phyloP scores from a whole-genome alignment of 2,329 filamentous ascomycete genomes.

The Pseudogymnoascus sp. region DNA sequence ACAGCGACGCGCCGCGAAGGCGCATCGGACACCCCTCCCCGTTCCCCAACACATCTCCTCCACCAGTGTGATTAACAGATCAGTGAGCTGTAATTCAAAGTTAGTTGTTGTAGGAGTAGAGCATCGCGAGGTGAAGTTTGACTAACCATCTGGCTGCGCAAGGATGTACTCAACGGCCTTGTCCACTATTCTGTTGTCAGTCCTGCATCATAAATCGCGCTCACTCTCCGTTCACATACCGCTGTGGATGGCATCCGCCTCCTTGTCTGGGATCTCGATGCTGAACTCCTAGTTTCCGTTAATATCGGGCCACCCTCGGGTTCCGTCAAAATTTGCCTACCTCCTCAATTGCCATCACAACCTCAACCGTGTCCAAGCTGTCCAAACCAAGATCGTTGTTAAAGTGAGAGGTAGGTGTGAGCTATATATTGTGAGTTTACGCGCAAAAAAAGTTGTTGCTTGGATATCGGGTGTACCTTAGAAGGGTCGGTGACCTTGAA shows the following conservation, averaged over 20 bases:
- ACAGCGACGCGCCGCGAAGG: conserved; percentile 15
- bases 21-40: conserved; percentile 9
- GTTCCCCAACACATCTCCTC: conserved; percentile 10
- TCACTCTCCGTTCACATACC: conserved; percentile 41
- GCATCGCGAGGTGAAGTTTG: neutral
- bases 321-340: neutral
- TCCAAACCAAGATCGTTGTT: conserved; percentile 94
- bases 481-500: conserved; percentile 56
- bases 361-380: conserved; percentile 96
- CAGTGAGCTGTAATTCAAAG: conserved; percentile 24
- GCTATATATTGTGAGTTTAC: conserved; percentile 43
- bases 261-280: conserved; percentile 76
- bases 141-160: conserved; percentile 64
- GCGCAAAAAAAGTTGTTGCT: conserved; percentile 2
- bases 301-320: conserved; percentile 13
- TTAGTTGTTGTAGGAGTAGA: neutral
- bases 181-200: conserved; percentile 44
- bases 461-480: conserved; percentile 41
- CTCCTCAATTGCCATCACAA: conserved; percentile 99
- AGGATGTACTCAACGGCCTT: conserved; percentile 70
- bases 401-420: conserved; percentile 80
- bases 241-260: conserved; percentile 68
- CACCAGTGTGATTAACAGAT: conserved; percentile 23
- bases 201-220: conserved; percentile 19
- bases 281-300: conserved; percentile 45